Percentiles rank a stretch among this genome's conserved stretches.
phyloP scores from a whole-genome alignment of 108 stramenopile species.

The Pelagomonas calceolata region DNA sequence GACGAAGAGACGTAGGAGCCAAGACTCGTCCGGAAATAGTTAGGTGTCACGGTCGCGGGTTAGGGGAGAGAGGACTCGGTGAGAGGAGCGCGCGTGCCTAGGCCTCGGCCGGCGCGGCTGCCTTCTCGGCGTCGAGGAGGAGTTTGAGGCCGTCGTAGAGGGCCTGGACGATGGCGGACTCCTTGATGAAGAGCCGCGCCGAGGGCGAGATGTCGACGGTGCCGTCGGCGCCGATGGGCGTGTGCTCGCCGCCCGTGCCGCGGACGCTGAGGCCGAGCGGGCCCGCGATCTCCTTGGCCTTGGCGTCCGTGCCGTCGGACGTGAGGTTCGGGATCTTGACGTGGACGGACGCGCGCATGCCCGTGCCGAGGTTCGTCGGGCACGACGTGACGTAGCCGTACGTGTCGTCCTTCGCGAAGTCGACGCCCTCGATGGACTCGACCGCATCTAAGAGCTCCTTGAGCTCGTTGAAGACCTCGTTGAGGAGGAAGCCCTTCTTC shows the following conservation, averaged over 20 bases:
- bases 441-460: slow-evolving; percentile 36
- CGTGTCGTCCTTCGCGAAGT: slow-evolving; percentile 35
- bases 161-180: slow-evolving; percentile 41
- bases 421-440: slow-evolving; percentile 39
- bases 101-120: too few species aligned
- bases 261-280: slow-evolving; percentile 52
- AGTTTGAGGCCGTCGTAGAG: slow-evolving; percentile 43
- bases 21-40: too few species aligned
- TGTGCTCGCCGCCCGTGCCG: slow-evolving; percentile 57
- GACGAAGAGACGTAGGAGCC: too few species aligned
- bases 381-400: slow-evolving; percentile 58
- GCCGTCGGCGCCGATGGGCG: slow-evolving; percentile 50
- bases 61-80: too few species aligned
- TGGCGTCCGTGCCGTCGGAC: slow-evolving; percentile 41
- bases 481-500: slow-evolving; percentile 43
- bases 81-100: too few species aligned
- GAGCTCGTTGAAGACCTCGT: slow-evolving; percentile 45
- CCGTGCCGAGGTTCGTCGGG: slow-evolving; percentile 65
- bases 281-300: slow-evolving; percentile 50
- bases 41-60: too few species aligned
- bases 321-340: slow-evolving; percentile 61
- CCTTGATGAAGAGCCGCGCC: slow-evolving; percentile 47
- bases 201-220: slow-evolving; percentile 55
- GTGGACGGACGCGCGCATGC: slow-evolving; percentile 60
- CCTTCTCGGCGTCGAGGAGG: slow-evolving; percentile 33